Percentiles rank a stretch among this genome's conserved stretches.
Conservation (phyloP, 345 rosid species). For the Moricandia moricandioides region DNA sequence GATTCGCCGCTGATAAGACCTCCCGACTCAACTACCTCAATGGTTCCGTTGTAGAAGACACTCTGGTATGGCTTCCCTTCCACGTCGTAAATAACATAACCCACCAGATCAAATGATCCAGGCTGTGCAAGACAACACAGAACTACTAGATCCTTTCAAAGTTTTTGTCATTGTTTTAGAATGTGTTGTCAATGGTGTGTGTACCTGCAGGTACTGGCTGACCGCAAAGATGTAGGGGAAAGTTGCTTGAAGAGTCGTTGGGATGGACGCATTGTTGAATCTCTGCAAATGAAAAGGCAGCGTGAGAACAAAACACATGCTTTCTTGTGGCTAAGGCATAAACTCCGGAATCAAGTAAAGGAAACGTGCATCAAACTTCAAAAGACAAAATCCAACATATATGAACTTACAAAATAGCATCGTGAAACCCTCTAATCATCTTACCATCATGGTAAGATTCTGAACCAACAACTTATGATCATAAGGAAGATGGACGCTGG, state of each 20-base stretch:
- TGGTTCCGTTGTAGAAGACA: neutral
- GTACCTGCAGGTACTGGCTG: slow-evolving; percentile 93
- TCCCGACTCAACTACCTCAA: slow-evolving; percentile 58
- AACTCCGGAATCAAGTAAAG: neutral
- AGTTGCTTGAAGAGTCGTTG: slow-evolving; percentile 72
- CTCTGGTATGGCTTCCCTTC: neutral
- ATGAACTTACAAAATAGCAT: neutral
- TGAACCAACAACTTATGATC: slow-evolving; percentile 78
- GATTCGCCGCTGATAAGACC: slow-evolving; percentile 83
- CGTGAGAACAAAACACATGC: neutral
- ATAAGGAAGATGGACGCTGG: slow-evolving; percentile 83
- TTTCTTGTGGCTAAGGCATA: neutral
- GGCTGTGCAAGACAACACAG: slow-evolving; percentile 32
- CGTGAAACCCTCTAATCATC: neutral
- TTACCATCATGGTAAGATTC: slow-evolving; percentile 82
- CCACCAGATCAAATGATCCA: too few relatives aligned
- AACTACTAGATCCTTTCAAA: neutral
- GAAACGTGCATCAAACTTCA: neutral
- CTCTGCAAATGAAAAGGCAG: slow-evolving; percentile 47
- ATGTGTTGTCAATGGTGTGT: neutral
- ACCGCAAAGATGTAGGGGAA: slow-evolving; percentile 84
- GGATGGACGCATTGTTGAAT: slow-evolving; percentile 82
- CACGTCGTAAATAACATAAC: neutral
- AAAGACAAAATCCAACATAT: neutral
- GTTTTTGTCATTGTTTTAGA: neutral